Percentiles rank a stretch among this genome's conserved stretches.
Conservation (phyloP, 1,284 basidiomycete species). For the Trametes polyzona region DNA sequence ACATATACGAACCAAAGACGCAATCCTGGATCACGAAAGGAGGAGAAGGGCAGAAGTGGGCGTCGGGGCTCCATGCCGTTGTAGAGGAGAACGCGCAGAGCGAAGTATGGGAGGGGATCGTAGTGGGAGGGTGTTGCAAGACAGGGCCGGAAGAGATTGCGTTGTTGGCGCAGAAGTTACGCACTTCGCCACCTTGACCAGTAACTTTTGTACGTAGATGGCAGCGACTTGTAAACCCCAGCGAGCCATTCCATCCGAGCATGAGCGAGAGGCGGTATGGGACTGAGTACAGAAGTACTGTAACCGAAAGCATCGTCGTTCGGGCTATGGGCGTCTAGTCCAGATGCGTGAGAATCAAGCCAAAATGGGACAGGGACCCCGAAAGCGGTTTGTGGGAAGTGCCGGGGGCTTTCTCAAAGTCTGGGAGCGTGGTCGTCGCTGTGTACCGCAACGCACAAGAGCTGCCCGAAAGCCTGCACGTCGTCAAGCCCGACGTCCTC, state of each 20-base stretch:
- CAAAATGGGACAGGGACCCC: slow-evolving; percentile 13
- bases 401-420: slow-evolving; percentile 26
- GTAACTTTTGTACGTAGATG: too few relatives aligned
- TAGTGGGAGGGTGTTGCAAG: slow-evolving; percentile 83
- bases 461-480: slow-evolving; percentile 39
- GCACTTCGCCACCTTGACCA: background rate
- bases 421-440: slow-evolving; percentile 25
- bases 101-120: slow-evolving; percentile 53
- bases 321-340: background rate
- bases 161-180: slow-evolving; percentile 18
- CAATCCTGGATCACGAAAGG: slow-evolving; percentile 44
- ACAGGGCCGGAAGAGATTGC: slow-evolving; percentile 71
- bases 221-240: too few relatives aligned
- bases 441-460: slow-evolving; percentile 30
- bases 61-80: slow-evolving; percentile 39
- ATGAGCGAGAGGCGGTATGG: too few relatives aligned
- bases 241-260: too few relatives aligned
- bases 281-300: too few relatives aligned
- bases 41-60: slow-evolving; percentile 45
- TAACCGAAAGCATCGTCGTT: too few relatives aligned
- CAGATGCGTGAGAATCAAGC: background rate
- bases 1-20: slow-evolving; percentile 54
- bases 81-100: slow-evolving; percentile 28
- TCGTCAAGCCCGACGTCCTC: slow-evolving; percentile 38
- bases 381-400: slow-evolving; percentile 14